A percentile compares a stretch with the other conserved stretches of the same genome.
phyloP scores from a whole-genome alignment of 495 filamentous ascomycete species.

The Glarea lozoyensis region DNA sequence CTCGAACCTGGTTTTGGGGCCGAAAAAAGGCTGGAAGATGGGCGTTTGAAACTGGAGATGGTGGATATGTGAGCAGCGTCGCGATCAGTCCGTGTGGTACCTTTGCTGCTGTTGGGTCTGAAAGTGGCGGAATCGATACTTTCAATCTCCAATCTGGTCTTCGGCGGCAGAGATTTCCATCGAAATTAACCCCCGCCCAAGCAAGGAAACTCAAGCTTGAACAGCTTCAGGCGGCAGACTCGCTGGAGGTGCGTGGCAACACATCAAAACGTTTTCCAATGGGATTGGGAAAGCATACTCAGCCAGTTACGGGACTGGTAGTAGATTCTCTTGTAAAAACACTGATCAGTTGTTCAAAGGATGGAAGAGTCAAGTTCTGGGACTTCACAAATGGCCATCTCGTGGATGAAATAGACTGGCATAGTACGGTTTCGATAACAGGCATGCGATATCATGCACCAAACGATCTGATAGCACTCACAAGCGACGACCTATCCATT shows the following conservation, averaged over 20 bases:
- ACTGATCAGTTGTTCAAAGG: constrained; percentile 75
- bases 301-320: constrained; percentile 74
- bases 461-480: constrained; percentile 81
- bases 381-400: constrained; percentile 74
- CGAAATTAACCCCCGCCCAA: constrained; percentile 54
- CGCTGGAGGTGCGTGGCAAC: constrained; percentile 13
- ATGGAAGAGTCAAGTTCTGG: constrained; percentile 99
- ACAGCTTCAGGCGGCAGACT: constrained; percentile 40
- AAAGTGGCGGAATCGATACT: constrained; percentile 75
- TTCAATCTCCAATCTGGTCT: constrained; percentile 93
- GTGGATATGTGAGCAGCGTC: constrained; percentile 76
- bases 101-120: constrained; percentile 86
- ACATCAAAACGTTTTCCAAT: constrained; percentile 27
- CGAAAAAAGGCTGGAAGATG: constrained; percentile 86
- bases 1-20: constrained; percentile 96
- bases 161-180: constrained; percentile 77
- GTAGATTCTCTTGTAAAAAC: constrained; percentile 77
- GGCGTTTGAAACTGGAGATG: constrained; percentile 82
- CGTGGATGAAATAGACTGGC: constrained; percentile 77
- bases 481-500: constrained; percentile 82
- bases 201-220: constrained; percentile 52
- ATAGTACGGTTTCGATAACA: constrained; percentile 67
- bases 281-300: constrained; percentile 59
- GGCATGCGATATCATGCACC: constrained; percentile 67
- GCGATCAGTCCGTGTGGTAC: constrained; percentile 85